These are phyloP conservation scores for Candida silvicultrix DNA, from an alignment of 805 yeast species.

Conservation along the genomic window DNA sequence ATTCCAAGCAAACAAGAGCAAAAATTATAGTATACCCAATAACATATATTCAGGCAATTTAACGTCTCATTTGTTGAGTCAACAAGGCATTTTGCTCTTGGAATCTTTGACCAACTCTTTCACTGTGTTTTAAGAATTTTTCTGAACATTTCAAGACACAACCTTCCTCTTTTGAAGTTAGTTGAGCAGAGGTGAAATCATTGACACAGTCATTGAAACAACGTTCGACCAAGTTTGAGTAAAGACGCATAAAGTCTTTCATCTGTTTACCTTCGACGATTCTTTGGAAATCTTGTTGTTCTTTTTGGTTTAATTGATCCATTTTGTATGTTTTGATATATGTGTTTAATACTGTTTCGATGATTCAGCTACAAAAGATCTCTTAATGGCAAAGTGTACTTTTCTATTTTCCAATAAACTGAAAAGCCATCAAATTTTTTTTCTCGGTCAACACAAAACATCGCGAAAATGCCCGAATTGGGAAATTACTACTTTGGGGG, in stretches of 20 bases:
- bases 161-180: constrained; percentile 76
- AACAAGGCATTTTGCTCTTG: constrained; percentile 89
- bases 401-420: background rate
- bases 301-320: constrained; percentile 94
- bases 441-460: background rate
- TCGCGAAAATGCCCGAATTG: background rate
- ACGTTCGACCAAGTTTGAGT: constrained; percentile 92
- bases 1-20: background rate
- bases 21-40: background rate
- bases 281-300: constrained; percentile 94
- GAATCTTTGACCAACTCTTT: constrained; percentile 97
- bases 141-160: constrained; percentile 93
- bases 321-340: constrained; percentile 32
- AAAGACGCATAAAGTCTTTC: constrained; percentile 97
- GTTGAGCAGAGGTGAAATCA: constrained; percentile 89
- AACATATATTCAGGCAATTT: background rate
- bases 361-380: background rate
- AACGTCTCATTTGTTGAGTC: constrained; percentile 59
- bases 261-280: constrained; percentile 95
- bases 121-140: constrained; percentile 96
- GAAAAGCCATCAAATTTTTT: background rate
- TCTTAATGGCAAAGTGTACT: background rate
- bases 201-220: constrained; percentile 97
- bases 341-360: background rate
- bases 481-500: background rate